phyloP scores from a whole-genome alignment of 495 filamentous ascomycete species.

The Cercophora samala region DNA sequence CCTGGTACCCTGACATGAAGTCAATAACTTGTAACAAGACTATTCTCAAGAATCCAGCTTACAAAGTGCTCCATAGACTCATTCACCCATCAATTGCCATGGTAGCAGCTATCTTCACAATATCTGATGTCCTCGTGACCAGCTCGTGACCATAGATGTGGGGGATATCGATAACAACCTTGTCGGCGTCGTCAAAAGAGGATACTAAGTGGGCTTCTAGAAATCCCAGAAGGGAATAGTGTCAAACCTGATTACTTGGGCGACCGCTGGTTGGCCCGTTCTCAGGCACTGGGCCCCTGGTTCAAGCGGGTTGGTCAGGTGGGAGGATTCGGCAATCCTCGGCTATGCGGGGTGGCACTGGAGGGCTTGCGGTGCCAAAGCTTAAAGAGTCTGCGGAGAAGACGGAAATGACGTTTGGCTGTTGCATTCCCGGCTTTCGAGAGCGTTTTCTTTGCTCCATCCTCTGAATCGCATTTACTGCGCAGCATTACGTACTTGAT shows the following conservation, averaged over 20 bases:
- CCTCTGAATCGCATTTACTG: background rate
- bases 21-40: background rate
- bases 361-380: constrained; percentile 9
- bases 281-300: constrained; percentile 11
- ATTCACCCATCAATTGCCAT: background rate
- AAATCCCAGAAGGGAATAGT: constrained; percentile 3
- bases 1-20: background rate
- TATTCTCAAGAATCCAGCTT: background rate
- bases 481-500: background rate
- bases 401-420: constrained; percentile 29
- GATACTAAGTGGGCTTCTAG: background rate
- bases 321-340: constrained; percentile 37
- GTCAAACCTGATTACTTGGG: background rate
- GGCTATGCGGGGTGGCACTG: constrained; percentile 26
- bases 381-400: constrained; percentile 11
- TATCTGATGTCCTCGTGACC: background rate
- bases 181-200: background rate
- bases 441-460: constrained; percentile 9
- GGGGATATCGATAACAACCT: background rate
- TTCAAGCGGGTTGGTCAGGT: constrained; percentile 7
- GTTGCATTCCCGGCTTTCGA: constrained; percentile 24
- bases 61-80: background rate
- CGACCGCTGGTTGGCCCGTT: constrained; percentile 17
- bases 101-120: background rate
- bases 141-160: background rate